Conservation (phyloP, 2,329 filamentous ascomycete species). For the Furcasterigmium sp. region DNA sequence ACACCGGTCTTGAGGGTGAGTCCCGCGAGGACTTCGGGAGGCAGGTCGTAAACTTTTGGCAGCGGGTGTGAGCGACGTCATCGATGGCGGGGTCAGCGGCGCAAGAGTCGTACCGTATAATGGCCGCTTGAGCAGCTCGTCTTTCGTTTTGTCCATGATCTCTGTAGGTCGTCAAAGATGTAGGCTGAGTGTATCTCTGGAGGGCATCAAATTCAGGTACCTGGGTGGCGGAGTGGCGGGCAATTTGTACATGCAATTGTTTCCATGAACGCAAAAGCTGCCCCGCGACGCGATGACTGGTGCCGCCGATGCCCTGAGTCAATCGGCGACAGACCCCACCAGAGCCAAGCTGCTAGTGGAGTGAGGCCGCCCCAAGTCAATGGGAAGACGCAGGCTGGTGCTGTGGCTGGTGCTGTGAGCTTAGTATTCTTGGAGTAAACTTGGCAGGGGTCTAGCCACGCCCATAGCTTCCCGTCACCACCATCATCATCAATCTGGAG, state of each 20-base stretch:
- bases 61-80: constrained; percentile 15
- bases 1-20: constrained; percentile 44
- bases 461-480: neutral
- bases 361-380: no score
- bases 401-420: neutral
- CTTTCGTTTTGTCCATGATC: constrained; percentile 32
- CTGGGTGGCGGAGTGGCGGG: no score
- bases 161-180: neutral
- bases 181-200: no score
- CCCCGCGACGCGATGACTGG: constrained; percentile 8
- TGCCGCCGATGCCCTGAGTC: neutral
- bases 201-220: neutral
- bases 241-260: no score
- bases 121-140: constrained; percentile 44
- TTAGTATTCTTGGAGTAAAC: neutral
- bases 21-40: constrained; percentile 64
- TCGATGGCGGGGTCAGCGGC: constrained; percentile 5
- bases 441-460: neutral
- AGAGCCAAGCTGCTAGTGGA: no score
- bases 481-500: neutral
- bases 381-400: no score
- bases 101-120: constrained; percentile 37
- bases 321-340: constrained; percentile 2
- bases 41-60: constrained; percentile 72
- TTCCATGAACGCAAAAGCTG: neutral